Percentiles rank a stretch among this genome's conserved stretches.
phyloP scores from a whole-genome alignment of 2,329 filamentous ascomycete species.

The Phymatotrichopsis omnivora region DNA sequence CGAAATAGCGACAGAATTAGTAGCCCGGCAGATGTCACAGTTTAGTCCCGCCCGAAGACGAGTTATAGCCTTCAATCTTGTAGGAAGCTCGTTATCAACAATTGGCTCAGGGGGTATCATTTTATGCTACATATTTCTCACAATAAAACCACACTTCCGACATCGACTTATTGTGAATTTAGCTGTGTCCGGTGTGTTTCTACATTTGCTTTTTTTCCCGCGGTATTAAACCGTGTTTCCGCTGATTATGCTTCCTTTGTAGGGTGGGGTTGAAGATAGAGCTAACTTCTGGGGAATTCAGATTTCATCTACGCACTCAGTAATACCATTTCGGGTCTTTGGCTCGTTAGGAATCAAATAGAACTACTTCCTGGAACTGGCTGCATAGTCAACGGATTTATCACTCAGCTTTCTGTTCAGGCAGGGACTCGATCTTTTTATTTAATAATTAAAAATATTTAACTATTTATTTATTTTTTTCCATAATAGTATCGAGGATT shows the following conservation, averaged over 20 bases:
- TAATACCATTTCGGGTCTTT: conserved; percentile 38
- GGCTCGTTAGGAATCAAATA: conserved; percentile 32
- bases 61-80: conserved; percentile 15
- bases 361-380: conserved; percentile 32
- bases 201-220: not conserved
- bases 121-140: conserved; percentile 21
- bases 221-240: not conserved
- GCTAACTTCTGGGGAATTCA: conserved; percentile 20
- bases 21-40: too few relatives aligned
- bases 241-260: too few relatives aligned
- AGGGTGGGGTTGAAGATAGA: too few relatives aligned
- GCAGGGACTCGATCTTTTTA: too few relatives aligned
- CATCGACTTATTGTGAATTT: conserved; percentile 24
- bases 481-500: conserved; percentile 29
- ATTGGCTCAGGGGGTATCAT: conserved; percentile 22
- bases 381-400: conserved; percentile 39
- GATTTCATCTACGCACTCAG: conserved; percentile 39
- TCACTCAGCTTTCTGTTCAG: conserved; percentile 41
- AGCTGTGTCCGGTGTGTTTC: conserved; percentile 21
- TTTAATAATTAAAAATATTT: not conserved
- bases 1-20: too few relatives aligned
- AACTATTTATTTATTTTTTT: not conserved
- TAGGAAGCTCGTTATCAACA: conserved; percentile 21
- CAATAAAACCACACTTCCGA: conserved; percentile 23
- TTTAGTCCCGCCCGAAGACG: too few relatives aligned